Conservation (phyloP, 768 basidiomycete species). For the Kwoniella mangroviensis region DNA sequence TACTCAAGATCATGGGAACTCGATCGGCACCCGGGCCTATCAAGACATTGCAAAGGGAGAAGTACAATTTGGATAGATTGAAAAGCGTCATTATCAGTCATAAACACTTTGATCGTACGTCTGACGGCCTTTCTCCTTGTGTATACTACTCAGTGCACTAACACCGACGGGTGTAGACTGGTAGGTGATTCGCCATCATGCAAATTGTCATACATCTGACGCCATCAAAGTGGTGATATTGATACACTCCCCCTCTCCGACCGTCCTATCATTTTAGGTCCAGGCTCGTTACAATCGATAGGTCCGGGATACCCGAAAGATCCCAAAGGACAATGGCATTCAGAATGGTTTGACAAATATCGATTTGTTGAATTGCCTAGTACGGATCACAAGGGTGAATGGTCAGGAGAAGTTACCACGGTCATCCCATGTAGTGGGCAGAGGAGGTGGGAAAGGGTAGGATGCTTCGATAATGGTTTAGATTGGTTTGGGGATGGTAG, state of each 20-base stretch:
- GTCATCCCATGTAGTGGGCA: neutral
- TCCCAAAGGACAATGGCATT: constrained; percentile 20
- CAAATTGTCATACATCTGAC: neutral
- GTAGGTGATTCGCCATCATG: neutral
- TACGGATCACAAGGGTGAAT: neutral
- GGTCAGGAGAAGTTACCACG: neutral
- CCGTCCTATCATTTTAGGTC: constrained; percentile 25
- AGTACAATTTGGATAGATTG: constrained; percentile 19
- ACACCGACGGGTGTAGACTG: neutral
- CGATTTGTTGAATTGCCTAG: constrained; percentile 26
- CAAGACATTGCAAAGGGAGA: constrained; percentile 8
- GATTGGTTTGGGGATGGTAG: constrained; percentile 45
- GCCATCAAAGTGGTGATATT: constrained; percentile 18
- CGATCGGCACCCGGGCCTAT: constrained; percentile 21
- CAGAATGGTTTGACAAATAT: constrained; percentile 28
- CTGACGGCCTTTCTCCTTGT: neutral
- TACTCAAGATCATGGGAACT: constrained; percentile 13
- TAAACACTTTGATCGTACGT: constrained; percentile 35
- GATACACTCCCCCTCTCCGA: constrained; percentile 19
- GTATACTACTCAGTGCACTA: neutral
- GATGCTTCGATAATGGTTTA: constrained; percentile 30
- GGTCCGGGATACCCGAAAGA: constrained; percentile 31
- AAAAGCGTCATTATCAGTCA: constrained; percentile 32
- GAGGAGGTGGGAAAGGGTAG: constrained; percentile 32
- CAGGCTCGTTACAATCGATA: constrained; percentile 27